Evolutionary conservation across 2,329 filamentous ascomycete genomes (phyloP).

Genomic region (Hypoxylon sp.): DNA sequence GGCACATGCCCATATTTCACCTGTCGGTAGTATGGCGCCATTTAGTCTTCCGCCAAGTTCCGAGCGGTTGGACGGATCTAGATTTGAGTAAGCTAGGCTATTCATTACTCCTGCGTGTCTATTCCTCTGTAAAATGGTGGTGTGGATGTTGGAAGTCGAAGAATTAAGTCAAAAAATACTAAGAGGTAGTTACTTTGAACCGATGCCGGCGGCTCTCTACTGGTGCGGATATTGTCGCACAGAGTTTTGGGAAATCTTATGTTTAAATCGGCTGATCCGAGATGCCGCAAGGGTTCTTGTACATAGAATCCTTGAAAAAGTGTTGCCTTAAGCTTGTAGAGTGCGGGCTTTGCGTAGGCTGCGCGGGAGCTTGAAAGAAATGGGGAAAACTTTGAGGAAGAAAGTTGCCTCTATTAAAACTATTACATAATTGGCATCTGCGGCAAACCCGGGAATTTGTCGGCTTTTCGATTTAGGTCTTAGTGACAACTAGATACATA

Average conservation of each 20-base stretch:
- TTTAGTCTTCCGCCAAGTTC: slow-evolving; percentile 25
- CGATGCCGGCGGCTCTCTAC: slow-evolving; percentile 30
- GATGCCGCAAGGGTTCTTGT: slow-evolving; percentile 30
- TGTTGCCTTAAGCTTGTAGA: slow-evolving; percentile 5
- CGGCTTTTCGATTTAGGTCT: slow-evolving; percentile 12
- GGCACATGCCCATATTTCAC: slow-evolving; percentile 35
- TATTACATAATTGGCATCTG: slow-evolving; percentile 30
- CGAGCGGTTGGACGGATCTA: slow-evolving; percentile 35
- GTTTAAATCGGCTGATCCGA: slow-evolving; percentile 28
- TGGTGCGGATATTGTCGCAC: slow-evolving; percentile 40
- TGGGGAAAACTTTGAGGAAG: slow-evolving; percentile 4
- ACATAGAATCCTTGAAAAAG: slow-evolving; percentile 14
- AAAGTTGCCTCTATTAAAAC: slow-evolving; percentile 12
- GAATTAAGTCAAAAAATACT: neutral
- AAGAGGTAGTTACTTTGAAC: slow-evolving; percentile 17
- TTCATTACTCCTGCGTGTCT: neutral
- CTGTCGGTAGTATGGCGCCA: slow-evolving; percentile 30
- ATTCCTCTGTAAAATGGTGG: slow-evolving; percentile 5
- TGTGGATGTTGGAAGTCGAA: slow-evolving; percentile 12
- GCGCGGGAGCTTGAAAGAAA: slow-evolving; percentile 12
- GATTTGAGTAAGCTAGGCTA: slow-evolving; percentile 25
- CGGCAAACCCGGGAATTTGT: slow-evolving; percentile 29
- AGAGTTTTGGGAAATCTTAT: slow-evolving; percentile 14
- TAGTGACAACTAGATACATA: slow-evolving; percentile 5
- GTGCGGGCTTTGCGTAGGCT: slow-evolving; percentile 11